A percentile compares a stretch with the other conserved stretches of the same genome.
Conservation (phyloP, 2,329 filamentous ascomycete species). For the Davidsoniella virescens region DNA sequence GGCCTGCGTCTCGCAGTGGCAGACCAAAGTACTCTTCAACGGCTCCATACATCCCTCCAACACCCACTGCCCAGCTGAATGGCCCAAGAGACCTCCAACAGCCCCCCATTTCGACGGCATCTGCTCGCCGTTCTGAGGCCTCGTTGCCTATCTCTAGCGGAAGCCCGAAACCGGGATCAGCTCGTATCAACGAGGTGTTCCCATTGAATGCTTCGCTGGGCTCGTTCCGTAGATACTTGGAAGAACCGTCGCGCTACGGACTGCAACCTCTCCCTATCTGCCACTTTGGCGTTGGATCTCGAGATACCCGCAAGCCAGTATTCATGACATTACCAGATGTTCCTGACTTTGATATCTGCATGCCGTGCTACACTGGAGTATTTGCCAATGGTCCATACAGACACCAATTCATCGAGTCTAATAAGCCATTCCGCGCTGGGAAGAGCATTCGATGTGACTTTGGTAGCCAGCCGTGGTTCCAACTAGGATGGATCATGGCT, state of each 20-base stretch:
- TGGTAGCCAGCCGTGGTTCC: conserved; percentile 60
- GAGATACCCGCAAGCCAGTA: conserved; percentile 45
- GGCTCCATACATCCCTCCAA: background rate
- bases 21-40: conserved; percentile 9
- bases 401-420: conserved; percentile 43
- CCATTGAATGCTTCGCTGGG: conserved; percentile 16
- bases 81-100: conserved; percentile 16
- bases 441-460: conserved; percentile 53
- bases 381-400: conserved; percentile 54
- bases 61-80: conserved; percentile 12
- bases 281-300: conserved; percentile 40
- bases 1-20: conserved; percentile 5
- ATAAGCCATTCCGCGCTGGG: conserved; percentile 20
- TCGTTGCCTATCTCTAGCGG: background rate
- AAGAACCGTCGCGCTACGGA: conserved; percentile 30
- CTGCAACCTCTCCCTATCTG: conserved; percentile 34
- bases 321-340: conserved; percentile 66
- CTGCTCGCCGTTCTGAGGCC: conserved; percentile 7
- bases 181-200: conserved; percentile 1
- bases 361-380: conserved; percentile 56
- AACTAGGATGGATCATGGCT: conserved; percentile 69
- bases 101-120: conserved; percentile 7
- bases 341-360: conserved; percentile 64
- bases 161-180: background rate
- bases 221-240: conserved; percentile 37